Base-by-base conservation (phyloP, 371 early-diverging fungal species). In the Sporodiniella umbellata region DNA sequence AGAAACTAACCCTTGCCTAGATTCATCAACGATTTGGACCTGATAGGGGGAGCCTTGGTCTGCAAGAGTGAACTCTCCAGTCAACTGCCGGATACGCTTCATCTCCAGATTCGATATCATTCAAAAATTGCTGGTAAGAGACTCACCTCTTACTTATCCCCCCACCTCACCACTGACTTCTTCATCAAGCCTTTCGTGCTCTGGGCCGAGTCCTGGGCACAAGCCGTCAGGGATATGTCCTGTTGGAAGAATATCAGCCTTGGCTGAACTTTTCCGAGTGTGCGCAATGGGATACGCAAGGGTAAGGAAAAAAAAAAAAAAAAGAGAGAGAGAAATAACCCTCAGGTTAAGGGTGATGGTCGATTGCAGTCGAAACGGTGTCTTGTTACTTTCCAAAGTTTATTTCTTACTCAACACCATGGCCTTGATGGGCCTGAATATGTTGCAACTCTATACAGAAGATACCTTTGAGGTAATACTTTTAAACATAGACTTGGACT, bases 391-490 rank as follows among this genome's bases (percentile, higher is more conserved):
- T 22, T 63, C 78, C 1, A 83, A 73, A 15, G 78, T 93, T 14
- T 74, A 78, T 17, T 78, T 71, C 33, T 51, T 91, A 53, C 62
- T 92, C 38, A 81, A 88, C 26, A 69, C 75, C 40, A 82, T 84
- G 72, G 89, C 93, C 6, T 59, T 93, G 31, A 80, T 91, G 79
- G 94, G 94, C 1, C 67, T 89, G 57, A 89, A 85, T 58, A 89
- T 89, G 79, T 66, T 94, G 30, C 90, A 90, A 66, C 68, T 94
- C 35, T 94, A 94, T 62, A 93, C 93, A 1, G 94, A 94, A 52
- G 94, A 93, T 55, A 93, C 94, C 0, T 93, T 79, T 61, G 74
- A 80, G 64, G 82, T 85, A 31, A 45, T n/a, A n/a, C n/a, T n/a
- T n/a, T n/a, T n/a, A n/a, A n/a, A n/a, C n/a, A n/a, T n/a, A n/a